A percentile compares a stretch with the other conserved stretches of the same genome.
Conservation (phyloP, 164 flowering plant genomes). For the Protea cynaroides region DNA sequence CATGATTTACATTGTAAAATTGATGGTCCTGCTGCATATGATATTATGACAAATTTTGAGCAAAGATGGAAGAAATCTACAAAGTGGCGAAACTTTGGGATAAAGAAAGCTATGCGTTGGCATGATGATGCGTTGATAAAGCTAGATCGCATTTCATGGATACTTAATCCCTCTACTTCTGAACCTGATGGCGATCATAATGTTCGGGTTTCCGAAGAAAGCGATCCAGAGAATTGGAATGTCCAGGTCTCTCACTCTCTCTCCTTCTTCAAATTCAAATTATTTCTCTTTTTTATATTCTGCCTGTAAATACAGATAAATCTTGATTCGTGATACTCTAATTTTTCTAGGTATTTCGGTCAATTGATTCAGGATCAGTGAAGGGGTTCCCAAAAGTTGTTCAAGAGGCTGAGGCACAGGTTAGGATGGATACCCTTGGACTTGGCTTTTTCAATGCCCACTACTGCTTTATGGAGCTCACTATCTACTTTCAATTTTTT, state of each 20-base stretch:
- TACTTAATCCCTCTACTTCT: slow-evolving; percentile 37
- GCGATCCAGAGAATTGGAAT: slow-evolving; percentile 49
- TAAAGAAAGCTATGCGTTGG: slow-evolving; percentile 54
- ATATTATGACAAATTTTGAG: slow-evolving; percentile 62
- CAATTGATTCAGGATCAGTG: slow-evolving; percentile 83
- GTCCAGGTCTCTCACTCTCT: slow-evolving; percentile 34
- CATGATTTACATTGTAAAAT: slow-evolving; percentile 79
- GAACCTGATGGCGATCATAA: slow-evolving; percentile 25
- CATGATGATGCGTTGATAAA: slow-evolving; percentile 68
- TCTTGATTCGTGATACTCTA: slow-evolving; percentile 1
- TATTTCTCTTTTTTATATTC: neutral
- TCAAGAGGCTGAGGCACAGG: slow-evolving; percentile 51
- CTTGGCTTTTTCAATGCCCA: slow-evolving; percentile 4
- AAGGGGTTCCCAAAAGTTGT: slow-evolving; percentile 64
- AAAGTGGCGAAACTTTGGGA: slow-evolving; percentile 51
- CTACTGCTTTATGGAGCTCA: slow-evolving; percentile 3
- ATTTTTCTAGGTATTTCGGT: slow-evolving; percentile 55
- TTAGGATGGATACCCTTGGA: slow-evolving; percentile 15
- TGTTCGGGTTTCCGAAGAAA: slow-evolving; percentile 27
- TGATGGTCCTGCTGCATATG: slow-evolving; percentile 87
- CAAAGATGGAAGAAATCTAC: slow-evolving; percentile 76
- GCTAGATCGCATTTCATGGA: slow-evolving; percentile 76
- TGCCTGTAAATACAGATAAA: neutral
- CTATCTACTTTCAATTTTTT: neutral
- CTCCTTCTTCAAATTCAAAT: no score